Evolutionary conservation across 768 basidiomycete species (phyloP), one percentile per base, ranked within the genome.

Genomic region (Termitomyces sp.): DNA sequence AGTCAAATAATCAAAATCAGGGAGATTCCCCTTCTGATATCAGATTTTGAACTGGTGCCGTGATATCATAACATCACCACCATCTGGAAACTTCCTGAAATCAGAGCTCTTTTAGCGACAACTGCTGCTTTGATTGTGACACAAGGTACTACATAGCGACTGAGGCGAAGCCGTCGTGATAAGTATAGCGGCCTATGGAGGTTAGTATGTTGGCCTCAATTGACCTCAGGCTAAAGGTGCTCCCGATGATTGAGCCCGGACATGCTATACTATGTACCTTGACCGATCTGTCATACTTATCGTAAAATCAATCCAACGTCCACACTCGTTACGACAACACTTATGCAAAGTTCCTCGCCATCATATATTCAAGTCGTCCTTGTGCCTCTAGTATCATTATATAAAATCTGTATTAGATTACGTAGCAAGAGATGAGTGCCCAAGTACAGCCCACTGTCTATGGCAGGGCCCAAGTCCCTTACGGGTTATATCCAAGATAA

Each of bases 331-430:
- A 14, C 42, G 42, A 25, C 45, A 32, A 21, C 16, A 25, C 21
- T 29, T 7, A 29, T 29, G 21, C 25, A 0, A 44, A 44, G 9
- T 9, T 49, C 48, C 34, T 49, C 48, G 23, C n/a, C n/a, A 23
- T 12, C 11, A 21, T 19, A 21, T 25, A 29, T 48, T 32, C 5
- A 34, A 35, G 16, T 6, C n/a, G 8, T 38, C 43, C 23, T 19
- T 17, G 7, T 4, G 25, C 12, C 50, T 32, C n/a, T 14, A n/a
- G n/a, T n/a, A 42, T 29, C n/a, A 53, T 42, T 31, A 53, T 16
- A 48, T 9, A 9, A 32, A 34, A 51, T 21, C 21, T 49, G 49
- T 17, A 56, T 47, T 57, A 60, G 52, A 52, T 45, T 31, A 49
- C 43, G 54, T 19, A 38, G 9, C 25, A 35, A 37, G 27, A 17